phyloP scores from a whole-genome alignment of 2,329 filamentous ascomycete genomes.

The Trichoderma sp. region DNA sequence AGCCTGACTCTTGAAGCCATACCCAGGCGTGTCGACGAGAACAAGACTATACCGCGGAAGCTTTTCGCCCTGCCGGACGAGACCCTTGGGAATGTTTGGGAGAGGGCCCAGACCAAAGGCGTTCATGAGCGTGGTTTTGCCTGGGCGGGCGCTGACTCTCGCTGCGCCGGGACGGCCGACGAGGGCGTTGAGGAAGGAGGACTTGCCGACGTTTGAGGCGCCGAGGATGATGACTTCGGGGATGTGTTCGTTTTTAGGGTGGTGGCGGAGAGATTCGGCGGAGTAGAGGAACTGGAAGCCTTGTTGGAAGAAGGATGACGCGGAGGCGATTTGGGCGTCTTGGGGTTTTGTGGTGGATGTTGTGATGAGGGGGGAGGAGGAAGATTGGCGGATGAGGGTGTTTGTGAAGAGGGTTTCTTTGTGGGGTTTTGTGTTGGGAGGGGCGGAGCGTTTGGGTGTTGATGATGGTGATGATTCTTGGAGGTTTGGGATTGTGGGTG shows the following conservation, averaged over 20 bases:
- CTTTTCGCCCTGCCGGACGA: slow-evolving; percentile 35
- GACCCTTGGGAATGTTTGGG: slow-evolving; percentile 28
- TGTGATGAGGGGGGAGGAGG: slow-evolving; percentile 14
- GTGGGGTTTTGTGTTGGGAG: slow-evolving; percentile 15
- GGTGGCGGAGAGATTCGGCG: slow-evolving; percentile 45
- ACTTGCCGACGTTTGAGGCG: slow-evolving; percentile 88
- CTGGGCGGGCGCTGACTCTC: slow-evolving; percentile 49
- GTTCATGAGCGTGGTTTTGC: slow-evolving; percentile 55
- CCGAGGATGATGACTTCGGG: slow-evolving; percentile 74
- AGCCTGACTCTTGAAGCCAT: slow-evolving; percentile 45
- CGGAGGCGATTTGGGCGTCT: slow-evolving; percentile 28
- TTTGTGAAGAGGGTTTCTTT: slow-evolving; percentile 22
- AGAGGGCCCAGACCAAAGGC: slow-evolving; percentile 52
- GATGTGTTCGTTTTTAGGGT: slow-evolving; percentile 49
- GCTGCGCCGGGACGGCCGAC: slow-evolving; percentile 51
- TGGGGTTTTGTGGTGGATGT: slow-evolving; percentile 22
- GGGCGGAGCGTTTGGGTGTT: slow-evolving; percentile 12
- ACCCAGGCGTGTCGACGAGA: slow-evolving; percentile 52
- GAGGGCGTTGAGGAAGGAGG: slow-evolving; percentile 81
- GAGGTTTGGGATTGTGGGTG: neutral
- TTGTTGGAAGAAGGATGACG: slow-evolving; percentile 34
- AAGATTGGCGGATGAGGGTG: slow-evolving; percentile 21
- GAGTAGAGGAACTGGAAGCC: slow-evolving; percentile 47
- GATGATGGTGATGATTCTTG: neutral
- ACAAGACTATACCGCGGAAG: slow-evolving; percentile 47